A percentile compares a stretch with the other conserved stretches of the same genome.
These are phyloP conservation scores for Aspergillus oerlinghausenensis DNA, from an alignment of 2,329 filamentous ascomycete species.

Conservation along the genomic window DNA sequence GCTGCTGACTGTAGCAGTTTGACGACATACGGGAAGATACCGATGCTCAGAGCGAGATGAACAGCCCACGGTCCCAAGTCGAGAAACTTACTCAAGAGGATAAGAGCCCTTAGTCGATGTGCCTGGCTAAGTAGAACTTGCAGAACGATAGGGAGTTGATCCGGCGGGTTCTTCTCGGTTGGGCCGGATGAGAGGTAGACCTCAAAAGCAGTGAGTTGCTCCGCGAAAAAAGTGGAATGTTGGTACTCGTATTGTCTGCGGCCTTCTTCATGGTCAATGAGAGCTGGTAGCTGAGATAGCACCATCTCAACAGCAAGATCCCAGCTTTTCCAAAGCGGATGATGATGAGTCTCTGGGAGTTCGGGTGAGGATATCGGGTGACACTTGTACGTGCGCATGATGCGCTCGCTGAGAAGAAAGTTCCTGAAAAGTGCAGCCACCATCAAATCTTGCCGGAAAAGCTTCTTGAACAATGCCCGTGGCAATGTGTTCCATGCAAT, in stretches of 20 bases:
- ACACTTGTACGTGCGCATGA: slow-evolving; percentile 95
- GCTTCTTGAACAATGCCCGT: slow-evolving; percentile 86
- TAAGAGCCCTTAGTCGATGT: slow-evolving; percentile 83
- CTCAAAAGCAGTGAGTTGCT: slow-evolving; percentile 95
- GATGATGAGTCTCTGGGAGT: slow-evolving; percentile 90
- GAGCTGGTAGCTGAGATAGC: slow-evolving; percentile 76
- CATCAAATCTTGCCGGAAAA: slow-evolving; percentile 97
- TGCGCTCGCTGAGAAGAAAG: slow-evolving; percentile 86
- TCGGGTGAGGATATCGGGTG: slow-evolving; percentile 87
- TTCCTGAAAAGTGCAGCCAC: slow-evolving; percentile 97
- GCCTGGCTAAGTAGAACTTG: slow-evolving; percentile 95
- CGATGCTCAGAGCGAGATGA: slow-evolving; percentile 94
- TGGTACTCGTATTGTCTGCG: slow-evolving; percentile 81
- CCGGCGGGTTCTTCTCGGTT: slow-evolving; percentile 78
- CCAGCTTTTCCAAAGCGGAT: slow-evolving; percentile 96
- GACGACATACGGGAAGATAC: slow-evolving; percentile 97
- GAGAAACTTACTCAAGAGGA: slow-evolving; percentile 86
- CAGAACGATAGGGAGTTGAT: slow-evolving; percentile 91
- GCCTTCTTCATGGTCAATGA: slow-evolving; percentile 72
- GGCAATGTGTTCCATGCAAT: slow-evolving; percentile 97
- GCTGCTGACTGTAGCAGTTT: slow-evolving; percentile 95
- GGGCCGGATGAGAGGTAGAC: slow-evolving; percentile 85
- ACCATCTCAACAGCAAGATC: slow-evolving; percentile 96
- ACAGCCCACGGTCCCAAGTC: slow-evolving; percentile 97
- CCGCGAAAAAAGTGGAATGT: slow-evolving; percentile 93